Percentiles rank a stretch among this genome's conserved stretches.
These are phyloP conservation scores for Acanthamoeba castellanii DNA, from an alignment of 208 protist species.

Conservation along the genomic window DNA sequence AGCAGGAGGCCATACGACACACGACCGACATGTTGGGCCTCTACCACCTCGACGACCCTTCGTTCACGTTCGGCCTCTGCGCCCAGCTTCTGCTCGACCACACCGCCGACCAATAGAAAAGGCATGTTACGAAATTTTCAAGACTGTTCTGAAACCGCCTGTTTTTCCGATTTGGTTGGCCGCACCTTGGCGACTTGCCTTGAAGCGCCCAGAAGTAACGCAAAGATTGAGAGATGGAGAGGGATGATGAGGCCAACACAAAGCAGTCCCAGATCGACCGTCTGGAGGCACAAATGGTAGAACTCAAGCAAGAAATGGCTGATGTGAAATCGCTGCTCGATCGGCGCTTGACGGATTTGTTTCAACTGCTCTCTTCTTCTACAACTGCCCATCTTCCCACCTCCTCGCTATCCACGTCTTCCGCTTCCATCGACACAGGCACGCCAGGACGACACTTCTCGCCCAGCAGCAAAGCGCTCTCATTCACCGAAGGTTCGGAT, in stretches of 20 bases:
- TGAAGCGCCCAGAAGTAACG: neutral
- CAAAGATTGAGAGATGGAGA: neutral
- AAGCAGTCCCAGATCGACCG: neutral
- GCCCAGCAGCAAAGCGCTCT: neutral
- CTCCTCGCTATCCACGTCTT: neutral
- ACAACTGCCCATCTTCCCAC: neutral
- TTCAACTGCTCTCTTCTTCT: neutral
- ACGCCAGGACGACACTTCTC: neutral
- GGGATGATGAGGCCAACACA: neutral
- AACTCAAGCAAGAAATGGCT: neutral
- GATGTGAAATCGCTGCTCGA: neutral
- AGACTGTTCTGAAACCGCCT: too few species aligned
- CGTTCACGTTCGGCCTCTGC: constrained; percentile 19
- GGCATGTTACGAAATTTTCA: neutral
- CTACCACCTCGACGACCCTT: constrained; percentile 28
- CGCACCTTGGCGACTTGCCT: too few species aligned
- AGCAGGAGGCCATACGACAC: neutral
- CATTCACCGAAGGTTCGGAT: neutral
- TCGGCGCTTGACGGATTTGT: constrained; percentile 37
- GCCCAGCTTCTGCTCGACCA: neutral
- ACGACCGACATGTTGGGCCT: constrained; percentile 53
- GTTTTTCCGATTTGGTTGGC: too few species aligned
- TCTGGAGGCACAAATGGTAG: neutral
- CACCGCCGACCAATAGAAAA: neutral
- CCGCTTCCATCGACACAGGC: neutral